Conservation (phyloP, 2,329 filamentous ascomycete species). For the Aspergillus sp. region DNA sequence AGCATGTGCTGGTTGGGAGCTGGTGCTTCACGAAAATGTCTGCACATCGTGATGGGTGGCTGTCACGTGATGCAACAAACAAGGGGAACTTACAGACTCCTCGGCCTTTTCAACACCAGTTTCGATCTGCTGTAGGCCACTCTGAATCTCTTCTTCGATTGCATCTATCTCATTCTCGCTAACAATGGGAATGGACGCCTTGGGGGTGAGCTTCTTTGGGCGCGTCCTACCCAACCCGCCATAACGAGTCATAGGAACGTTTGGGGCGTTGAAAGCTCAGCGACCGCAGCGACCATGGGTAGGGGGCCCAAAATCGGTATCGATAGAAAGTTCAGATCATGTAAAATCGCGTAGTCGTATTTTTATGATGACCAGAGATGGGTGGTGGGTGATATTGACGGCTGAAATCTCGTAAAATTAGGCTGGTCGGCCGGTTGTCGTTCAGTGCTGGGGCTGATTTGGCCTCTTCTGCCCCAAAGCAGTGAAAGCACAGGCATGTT, state of each 20-base stretch:
- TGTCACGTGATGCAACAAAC: conserved; percentile 38
- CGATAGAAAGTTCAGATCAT: conserved; percentile 61
- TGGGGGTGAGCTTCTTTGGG: conserved; percentile 78
- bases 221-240: conserved; percentile 49
- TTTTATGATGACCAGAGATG: conserved; percentile 56
- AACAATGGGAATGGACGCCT: conserved; percentile 82
- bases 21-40: conserved; percentile 27
- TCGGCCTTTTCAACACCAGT: conserved; percentile 96
- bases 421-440: conserved; percentile 45
- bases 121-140: conserved; percentile 79
- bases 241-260: conserved; percentile 46
- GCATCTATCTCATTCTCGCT: conserved; percentile 88
- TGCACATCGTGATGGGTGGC: conserved; percentile 27
- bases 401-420: conserved; percentile 32
- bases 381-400: conserved; percentile 46
- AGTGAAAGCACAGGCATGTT: too few species aligned
- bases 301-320: conserved; percentile 64
- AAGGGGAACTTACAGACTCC: conserved; percentile 78
- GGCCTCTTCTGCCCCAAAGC: conserved; percentile 15
- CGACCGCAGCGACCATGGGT: conserved; percentile 42
- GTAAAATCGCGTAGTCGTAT: conserved; percentile 52
- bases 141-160: conserved; percentile 81
- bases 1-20: conserved; percentile 18
- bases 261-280: conserved; percentile 37
- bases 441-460: conserved; percentile 36